Conservation (phyloP, 2,329 filamentous ascomycete species). For the Fusarium domesticum region DNA sequence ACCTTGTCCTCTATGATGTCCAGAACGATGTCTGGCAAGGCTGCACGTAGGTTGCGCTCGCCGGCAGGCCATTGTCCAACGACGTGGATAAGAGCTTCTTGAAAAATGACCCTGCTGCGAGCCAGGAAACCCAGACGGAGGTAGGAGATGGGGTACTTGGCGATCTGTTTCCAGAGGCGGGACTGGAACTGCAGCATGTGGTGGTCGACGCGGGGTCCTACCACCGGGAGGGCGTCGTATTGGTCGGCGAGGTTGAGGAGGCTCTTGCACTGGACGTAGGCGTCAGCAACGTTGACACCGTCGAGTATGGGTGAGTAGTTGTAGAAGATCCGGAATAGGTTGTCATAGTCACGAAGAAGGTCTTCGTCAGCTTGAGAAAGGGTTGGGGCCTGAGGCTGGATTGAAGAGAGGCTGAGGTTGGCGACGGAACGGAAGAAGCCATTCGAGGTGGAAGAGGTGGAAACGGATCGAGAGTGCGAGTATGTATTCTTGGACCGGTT, state of each 20-base stretch:
- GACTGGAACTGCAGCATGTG: conserved; percentile 90
- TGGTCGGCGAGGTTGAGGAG: conserved; percentile 86
- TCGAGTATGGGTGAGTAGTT: conserved; percentile 83
- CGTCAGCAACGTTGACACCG: conserved; percentile 82
- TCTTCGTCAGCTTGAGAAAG: conserved; percentile 65
- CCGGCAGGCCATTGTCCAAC: conserved; percentile 90
- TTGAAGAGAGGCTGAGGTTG: conserved; percentile 59
- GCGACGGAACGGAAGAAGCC: conserved; percentile 84
- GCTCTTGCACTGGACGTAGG: conserved; percentile 91
- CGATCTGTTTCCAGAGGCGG: conserved; percentile 91
- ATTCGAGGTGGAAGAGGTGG: conserved; percentile 40
- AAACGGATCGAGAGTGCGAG: conserved; percentile 49
- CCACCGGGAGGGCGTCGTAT: conserved; percentile 85
- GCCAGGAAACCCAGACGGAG: conserved; percentile 85
- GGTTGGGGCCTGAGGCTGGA: conserved; percentile 45
- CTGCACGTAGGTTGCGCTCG: conserved; percentile 69
- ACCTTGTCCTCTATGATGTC: conserved; percentile 95
- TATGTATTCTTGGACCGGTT: conserved; percentile 24
- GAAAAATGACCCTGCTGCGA: conserved; percentile 77
- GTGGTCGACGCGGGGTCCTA: conserved; percentile 87
- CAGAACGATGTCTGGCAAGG: conserved; percentile 71
- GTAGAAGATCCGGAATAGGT: conserved; percentile 94
- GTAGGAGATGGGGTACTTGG: conserved; percentile 92
- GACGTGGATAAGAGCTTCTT: conserved; percentile 87
- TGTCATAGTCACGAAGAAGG: conserved; percentile 87